phyloP scores from a whole-genome alignment of 352 stramenopile species.

The Globisporangium rhizosaccharum region DNA sequence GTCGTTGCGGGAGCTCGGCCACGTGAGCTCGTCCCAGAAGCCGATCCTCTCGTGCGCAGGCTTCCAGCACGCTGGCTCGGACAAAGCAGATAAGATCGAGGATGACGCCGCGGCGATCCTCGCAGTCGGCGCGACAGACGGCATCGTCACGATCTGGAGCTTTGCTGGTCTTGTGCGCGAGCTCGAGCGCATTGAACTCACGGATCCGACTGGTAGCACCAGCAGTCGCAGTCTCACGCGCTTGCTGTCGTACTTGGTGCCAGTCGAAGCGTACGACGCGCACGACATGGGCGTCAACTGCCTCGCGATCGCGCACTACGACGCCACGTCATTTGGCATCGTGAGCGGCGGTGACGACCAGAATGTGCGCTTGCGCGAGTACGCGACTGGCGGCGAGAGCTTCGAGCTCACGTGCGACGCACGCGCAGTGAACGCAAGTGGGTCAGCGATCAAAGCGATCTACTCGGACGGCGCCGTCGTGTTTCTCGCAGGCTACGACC shows the following conservation, averaged over 20 bases:
- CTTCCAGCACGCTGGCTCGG: slow-evolving; percentile 20
- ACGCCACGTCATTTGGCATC: slow-evolving; percentile 36
- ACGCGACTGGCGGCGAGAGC: slow-evolving; percentile 16
- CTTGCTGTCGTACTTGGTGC: slow-evolving; percentile 26
- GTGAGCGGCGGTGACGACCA: slow-evolving; percentile 83
- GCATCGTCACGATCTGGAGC: slow-evolving; percentile 73
- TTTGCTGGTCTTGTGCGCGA: slow-evolving; percentile 25
- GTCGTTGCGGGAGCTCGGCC: slow-evolving; percentile 36
- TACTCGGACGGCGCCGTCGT: slow-evolving; percentile 34
- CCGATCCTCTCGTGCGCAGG: slow-evolving; percentile 70
- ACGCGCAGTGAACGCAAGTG: slow-evolving; percentile 57
- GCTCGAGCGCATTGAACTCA: slow-evolving; percentile 7
- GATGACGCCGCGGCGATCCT: slow-evolving; percentile 31
- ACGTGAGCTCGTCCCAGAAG: slow-evolving; percentile 62
- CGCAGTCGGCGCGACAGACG: slow-evolving; percentile 78
- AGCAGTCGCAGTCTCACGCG: background rate
- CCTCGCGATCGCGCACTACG: slow-evolving; percentile 26
- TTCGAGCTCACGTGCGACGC: slow-evolving; percentile 22
- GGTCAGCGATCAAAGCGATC: slow-evolving; percentile 77
- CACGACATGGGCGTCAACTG: slow-evolving; percentile 86
- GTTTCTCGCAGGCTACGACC: slow-evolving; percentile 77
- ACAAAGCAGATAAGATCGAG: background rate
- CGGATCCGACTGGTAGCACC: background rate
- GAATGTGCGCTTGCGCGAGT: slow-evolving; percentile 40
- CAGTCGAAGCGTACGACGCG: slow-evolving; percentile 52